Evolutionary conservation across 805 yeast species (phyloP).

Genomic region (Lipomyces mesembrius): DNA sequence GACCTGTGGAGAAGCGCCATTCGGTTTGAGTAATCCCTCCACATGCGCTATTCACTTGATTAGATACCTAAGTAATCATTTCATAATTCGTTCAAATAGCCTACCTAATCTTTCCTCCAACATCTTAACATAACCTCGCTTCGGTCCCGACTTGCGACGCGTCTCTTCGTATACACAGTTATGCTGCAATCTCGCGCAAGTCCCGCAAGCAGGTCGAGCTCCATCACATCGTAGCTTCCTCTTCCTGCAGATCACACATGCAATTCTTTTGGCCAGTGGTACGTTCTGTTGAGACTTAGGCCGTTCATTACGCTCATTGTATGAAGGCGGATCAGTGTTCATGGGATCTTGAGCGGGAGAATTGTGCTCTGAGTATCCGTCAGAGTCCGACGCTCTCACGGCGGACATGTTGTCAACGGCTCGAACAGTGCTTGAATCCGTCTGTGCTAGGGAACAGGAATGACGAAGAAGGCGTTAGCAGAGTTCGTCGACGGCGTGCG

Average conservation of each 20-base stretch:
- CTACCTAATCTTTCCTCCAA: slow-evolving; percentile 42
- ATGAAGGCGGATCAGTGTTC: not conserved
- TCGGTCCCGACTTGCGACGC: slow-evolving; percentile 44
- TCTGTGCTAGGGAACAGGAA: not conserved
- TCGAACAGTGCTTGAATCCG: not conserved
- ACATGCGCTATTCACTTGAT: slow-evolving; percentile 24
- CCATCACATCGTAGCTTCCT: slow-evolving; percentile 47
- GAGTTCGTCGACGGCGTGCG: not conserved
- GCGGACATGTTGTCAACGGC: slow-evolving; percentile 1
- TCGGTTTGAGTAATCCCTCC: slow-evolving; percentile 21
- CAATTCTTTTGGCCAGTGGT: slow-evolving; percentile 34
- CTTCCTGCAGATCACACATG: slow-evolving; percentile 45
- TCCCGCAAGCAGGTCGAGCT: slow-evolving; percentile 44
- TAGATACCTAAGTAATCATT: not conserved
- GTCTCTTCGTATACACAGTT: slow-evolving; percentile 44
- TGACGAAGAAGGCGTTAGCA: not conserved
- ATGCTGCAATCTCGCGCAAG: slow-evolving; percentile 42
- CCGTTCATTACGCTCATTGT: slow-evolving; percentile 4
- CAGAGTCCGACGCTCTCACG: not conserved
- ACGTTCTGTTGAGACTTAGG: not conserved
- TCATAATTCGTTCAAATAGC: slow-evolving; percentile 6
- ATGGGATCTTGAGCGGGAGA: not conserved
- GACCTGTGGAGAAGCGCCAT: not conserved
- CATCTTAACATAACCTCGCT: slow-evolving; percentile 44
- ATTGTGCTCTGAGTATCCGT: not conserved